Base-by-base conservation (phyloP, 106 monocot genomes). In the Allium fistulosum region DNA sequence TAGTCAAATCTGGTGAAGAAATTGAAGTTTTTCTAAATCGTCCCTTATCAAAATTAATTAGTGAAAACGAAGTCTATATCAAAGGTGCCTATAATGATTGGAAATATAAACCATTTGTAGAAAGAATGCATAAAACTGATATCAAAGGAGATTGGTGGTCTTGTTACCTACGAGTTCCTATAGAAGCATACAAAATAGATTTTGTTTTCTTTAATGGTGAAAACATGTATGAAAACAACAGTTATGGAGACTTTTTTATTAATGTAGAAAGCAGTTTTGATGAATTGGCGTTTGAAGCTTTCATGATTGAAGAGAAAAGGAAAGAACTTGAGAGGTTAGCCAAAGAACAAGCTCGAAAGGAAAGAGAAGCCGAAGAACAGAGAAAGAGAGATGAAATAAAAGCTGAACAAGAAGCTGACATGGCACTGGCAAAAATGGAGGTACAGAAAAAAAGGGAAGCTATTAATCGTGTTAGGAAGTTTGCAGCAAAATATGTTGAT, bases 181-280 rank as follows among this genome's bases (percentile, higher is more conserved):
- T 79, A 57, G 81, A 97, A 71, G 89, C 97, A 58, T 97, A 89
- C 65, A 77, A 75, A 70, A 74, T 97, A 47, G 87, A 97, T 67
- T 92, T 92, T 79, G 97, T 97, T 2, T 97, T 97, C 72, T 97
- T 87, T 66, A 87, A 97, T 62, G 86, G 92, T 65, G 80, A 27
- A 7, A 65, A 73, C 26, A 17, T 89, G 4, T 97, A 92, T 48
- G 97, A 97, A 57, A 97, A 97, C 46, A 97, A 97, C 57, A 81
- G 81, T 60, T 80, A 16, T 0, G 69, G 76, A 37, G 89, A 97
- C 63, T 97, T 87, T 72, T 75, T 68, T 55, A 9, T 84, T 71
- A 16, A 63, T 18, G 79, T 97, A 37, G 82, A 85, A 77, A 78
- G 87, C 73, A 83, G 66, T 11, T 84, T 92, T 57, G 75, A 84